Base-by-base conservation (phyloP, 208 protist species). In the Trypanosoma platydactyli region DNA sequence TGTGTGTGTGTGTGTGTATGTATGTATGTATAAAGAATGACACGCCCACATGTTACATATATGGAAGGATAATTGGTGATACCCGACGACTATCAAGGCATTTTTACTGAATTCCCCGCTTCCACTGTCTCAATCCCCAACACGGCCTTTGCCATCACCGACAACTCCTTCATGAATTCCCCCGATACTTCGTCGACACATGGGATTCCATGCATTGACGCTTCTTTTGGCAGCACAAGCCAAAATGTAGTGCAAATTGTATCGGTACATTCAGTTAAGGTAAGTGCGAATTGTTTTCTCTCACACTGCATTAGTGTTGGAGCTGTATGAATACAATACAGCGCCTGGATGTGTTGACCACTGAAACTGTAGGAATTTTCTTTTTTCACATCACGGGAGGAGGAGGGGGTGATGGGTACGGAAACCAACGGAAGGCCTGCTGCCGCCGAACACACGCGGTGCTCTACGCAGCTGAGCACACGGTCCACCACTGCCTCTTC, bases 111-210 rank as follows among this genome's bases (percentile, higher is more conserved):
- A 25, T 35, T n/a, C 27, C 27, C 24, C 11, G 18, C 42, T n/a
- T 64, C 35, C 18, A 3, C 3, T 18, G 24, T 6, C 16, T 27
- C 4, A 3, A 45, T n/a, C 22, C 55, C 55, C 38, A 60, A 29
- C 2, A 51, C 12, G 58, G 29, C 24, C 20, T 30, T 46, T 41
- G 22, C 59, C 59, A 65, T 41, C 30, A 41, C 35, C 33, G 22
- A 35, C 3, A 45, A 29, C 27, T 53, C 49, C 49, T 53, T 20
- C 49, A 53, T 29, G 11, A 53, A 53, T 15, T 53, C n/a, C 22
- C 11, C 22, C 22, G 49, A 29, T 53, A 53, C 13, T 22, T 22
- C 22, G 29, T 29, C 13, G 29, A 53, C 4, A 53, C 9, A 30
- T 11, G 49, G 13, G 9, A 27, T 53, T 20, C 13, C 9, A 53